A percentile compares a stretch with the other conserved stretches of the same genome.
phyloP scores from a whole-genome alignment of 2,329 filamentous ascomycete genomes.

The Penicillium concentricum region DNA sequence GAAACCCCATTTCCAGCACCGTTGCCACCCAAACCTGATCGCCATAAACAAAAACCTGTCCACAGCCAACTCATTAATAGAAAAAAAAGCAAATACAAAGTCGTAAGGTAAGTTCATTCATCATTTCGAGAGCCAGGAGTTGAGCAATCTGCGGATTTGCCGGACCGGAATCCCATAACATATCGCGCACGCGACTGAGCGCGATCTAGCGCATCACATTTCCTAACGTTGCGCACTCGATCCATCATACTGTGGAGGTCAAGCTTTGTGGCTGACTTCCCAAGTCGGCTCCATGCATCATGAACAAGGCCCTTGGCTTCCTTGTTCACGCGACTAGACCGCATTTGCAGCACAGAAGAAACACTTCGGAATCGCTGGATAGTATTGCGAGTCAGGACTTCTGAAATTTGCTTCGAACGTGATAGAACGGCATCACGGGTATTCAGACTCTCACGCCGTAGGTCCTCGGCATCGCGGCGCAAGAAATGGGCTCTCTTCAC shows the following conservation, averaged over 20 bases:
- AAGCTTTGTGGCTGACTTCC: conserved; percentile 21
- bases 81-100: conserved; percentile 24
- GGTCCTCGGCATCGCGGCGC: conserved; percentile 28
- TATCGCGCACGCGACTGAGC: conserved; percentile 37
- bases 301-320: conserved; percentile 30
- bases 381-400: conserved; percentile 31
- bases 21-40: conserved; percentile 14
- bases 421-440: conserved; percentile 28
- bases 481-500: conserved; percentile 37
- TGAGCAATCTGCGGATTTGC: conserved; percentile 9
- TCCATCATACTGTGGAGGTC: conserved; percentile 28
- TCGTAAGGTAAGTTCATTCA: conserved; percentile 2
- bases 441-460: conserved; percentile 27
- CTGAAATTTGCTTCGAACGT: conserved; percentile 36
- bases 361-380: conserved; percentile 32
- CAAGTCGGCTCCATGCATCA: conserved; percentile 30
- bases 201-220: conserved; percentile 30
- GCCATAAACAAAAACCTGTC: conserved; percentile 20
- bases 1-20: conserved; percentile 3
- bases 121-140: conserved; percentile 1
- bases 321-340: conserved; percentile 27
- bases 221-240: conserved; percentile 28
- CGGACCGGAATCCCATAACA: conserved; percentile 26
- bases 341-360: conserved; percentile 33
- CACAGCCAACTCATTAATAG: conserved; percentile 9